Evolutionary conservation across 163 green algal species (phyloP), one percentile per base, ranked within the genome.

Genomic region (Chlorella variabilis): DNA sequence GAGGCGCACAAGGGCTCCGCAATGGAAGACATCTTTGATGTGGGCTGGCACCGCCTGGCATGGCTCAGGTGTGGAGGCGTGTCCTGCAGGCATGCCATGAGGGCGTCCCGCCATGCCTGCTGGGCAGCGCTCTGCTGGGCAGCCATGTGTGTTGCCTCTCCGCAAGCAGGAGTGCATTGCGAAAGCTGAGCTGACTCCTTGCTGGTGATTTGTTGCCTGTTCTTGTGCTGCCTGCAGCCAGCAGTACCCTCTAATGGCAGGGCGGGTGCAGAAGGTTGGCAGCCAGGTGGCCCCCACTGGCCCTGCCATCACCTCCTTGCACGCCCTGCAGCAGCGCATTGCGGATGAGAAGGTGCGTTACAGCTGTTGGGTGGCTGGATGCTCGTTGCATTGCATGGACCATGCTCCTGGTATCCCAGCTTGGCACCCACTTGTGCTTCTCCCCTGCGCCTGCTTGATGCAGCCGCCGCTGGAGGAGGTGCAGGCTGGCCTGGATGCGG

Each of bases 51-150:
- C 63, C 63, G 63, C 63, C 34, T 71, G 3, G 38, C 38, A 3
- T 71, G 34, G 34, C 36, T 51, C 63, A 71, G 63, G 63, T 49
- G n/a, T n/a, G n/a, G n/a, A n/a, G n/a, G n/a, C n/a, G n/a, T n/a
- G 54, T 63, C n/a, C 23, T 63, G 54, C 23, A n/a, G 20, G 15
- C n/a, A n/a, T n/a, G n/a, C n/a, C n/a, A n/a, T n/a, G n/a, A n/a
- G n/a, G 45, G 11, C 15, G 45, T 23, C 11, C 45, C 11, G 11
- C 11, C 11, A 23, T 15, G 45, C 59, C n/a, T n/a, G n/a, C n/a
- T n/a, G n/a, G n/a, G n/a, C n/a, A n/a, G n/a, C n/a, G n/a, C n/a
- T n/a, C n/a, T 62, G 54, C 23, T n/a, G 9, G 25, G 25, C 11
- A 54, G 11, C 45, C 11, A 15, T 54, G 45, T 23, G n/a, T n/a